Evolutionary conservation across 768 basidiomycete species (phyloP).

Genomic region (Cyathus striatus): DNA sequence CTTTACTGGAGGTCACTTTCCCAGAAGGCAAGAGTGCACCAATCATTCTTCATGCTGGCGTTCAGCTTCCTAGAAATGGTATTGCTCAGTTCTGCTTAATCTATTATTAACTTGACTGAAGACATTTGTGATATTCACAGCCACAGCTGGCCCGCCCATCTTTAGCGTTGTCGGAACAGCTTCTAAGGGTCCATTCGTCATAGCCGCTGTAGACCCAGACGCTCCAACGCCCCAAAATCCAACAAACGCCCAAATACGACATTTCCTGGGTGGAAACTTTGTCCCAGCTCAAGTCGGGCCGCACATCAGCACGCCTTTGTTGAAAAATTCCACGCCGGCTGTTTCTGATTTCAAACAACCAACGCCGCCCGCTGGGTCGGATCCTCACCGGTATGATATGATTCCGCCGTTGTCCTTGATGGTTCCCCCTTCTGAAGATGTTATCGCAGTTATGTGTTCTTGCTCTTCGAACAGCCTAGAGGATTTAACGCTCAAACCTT

Average conservation of each 20-base stretch:
- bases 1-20: background rate
- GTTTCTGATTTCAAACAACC: constrained; percentile 20
- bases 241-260: background rate
- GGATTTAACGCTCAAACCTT: background rate
- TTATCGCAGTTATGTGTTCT: background rate
- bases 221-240: background rate
- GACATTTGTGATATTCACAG: background rate
- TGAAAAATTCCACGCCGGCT: background rate
- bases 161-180: background rate
- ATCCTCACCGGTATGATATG: constrained; percentile 33
- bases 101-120: background rate
- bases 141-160: background rate
- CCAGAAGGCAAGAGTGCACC: background rate
- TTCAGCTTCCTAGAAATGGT: background rate
- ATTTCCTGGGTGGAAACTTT: background rate
- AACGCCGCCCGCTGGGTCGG: constrained; percentile 35
- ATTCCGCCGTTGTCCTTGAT: constrained; percentile 1
- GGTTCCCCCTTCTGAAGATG: background rate
- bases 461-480: background rate
- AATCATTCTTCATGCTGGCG: background rate
- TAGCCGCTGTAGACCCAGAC: background rate
- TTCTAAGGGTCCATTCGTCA: background rate
- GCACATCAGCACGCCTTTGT: background rate
- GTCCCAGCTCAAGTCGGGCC: background rate
- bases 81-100: background rate